Conservation (phyloP, 73 alveolate species). For the Halteria grandinella region DNA sequence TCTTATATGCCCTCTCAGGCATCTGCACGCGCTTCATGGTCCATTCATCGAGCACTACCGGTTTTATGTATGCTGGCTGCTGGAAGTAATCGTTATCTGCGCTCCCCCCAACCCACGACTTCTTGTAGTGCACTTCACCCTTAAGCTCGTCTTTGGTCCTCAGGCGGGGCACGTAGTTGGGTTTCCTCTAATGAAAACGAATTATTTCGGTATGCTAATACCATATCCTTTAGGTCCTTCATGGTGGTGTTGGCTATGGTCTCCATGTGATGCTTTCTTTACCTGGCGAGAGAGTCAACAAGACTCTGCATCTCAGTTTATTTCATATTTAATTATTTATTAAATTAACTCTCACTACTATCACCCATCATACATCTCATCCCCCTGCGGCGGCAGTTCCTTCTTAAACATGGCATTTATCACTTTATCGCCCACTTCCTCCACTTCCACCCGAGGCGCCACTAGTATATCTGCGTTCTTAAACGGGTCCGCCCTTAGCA, state of each 20-base stretch:
- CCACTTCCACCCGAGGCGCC: no score
- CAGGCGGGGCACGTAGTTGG: conserved; percentile 56
- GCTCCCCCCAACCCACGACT: conserved; percentile 70
- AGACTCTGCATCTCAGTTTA: conserved; percentile 39
- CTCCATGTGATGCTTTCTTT: conserved; percentile 10
- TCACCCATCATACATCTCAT: no score
- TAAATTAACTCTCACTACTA: not conserved
- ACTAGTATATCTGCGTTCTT: no score
- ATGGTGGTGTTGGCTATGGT: conserved; percentile 4
- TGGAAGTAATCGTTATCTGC: conserved; percentile 48
- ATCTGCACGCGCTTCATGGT: conserved; percentile 39
- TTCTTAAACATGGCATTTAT: no score
- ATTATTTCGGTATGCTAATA: not conserved
- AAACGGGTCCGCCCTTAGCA: no score
- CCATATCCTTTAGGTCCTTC: conserved; percentile 39
- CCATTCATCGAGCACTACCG: conserved; percentile 67
- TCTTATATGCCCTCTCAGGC: conserved; percentile 60
- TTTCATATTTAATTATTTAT: conserved; percentile 16
- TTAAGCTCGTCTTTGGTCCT: conserved; percentile 63
- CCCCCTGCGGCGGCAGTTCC: no score
- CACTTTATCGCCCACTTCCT: no score
- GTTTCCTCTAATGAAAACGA: conserved; percentile 14
- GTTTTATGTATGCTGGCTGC: conserved; percentile 59
- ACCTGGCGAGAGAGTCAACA: conserved; percentile 4
- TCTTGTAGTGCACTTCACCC: conserved; percentile 59